Evolutionary conservation across 202 grass and related monocot species (phyloP), one percentile per base, ranked within the genome.

Genomic region (Miscanthus sacchariflorus): DNA sequence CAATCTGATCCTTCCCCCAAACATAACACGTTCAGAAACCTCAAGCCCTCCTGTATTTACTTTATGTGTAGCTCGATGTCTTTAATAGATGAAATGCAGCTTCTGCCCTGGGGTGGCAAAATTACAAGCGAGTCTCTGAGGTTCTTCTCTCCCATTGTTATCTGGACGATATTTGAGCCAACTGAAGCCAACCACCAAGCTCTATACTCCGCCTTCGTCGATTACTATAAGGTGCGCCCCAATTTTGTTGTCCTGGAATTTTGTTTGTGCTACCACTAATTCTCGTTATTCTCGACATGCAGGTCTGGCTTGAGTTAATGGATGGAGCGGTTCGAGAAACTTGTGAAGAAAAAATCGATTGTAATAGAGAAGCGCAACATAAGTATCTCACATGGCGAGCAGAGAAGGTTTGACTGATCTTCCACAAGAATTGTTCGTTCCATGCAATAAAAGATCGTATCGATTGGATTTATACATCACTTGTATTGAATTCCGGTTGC

Each of bases 91-190:
- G 69, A 86, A 92, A 91, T 99, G 83, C 97, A 99, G 91, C 88
- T 93, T 90, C 87, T 99, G 21, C 94, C 97, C 70, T 99, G 97
- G 97, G 94, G 97, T 38, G 97, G 97, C 69, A 99, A 96, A 79
- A 85, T 99, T 87, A 99, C 97, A 46, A 93, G 94, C 4, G 93
- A 99, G 74, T 97, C 94, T 8, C 33, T 97, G 86, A 95, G 65
- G 84, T 96, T 99, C 88, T 99, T 99, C 91, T 99, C 97, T 39
- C 97, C 97, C 65, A 84, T 93, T 71, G 93, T 99, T 42, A 90
- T 93, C 70, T 99, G 93, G 94, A 90, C 94, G 48, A 91, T 86
- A 80, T 83, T 99, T 66, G 90, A 84, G 76, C 90, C 94, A 52
- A 95, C 84, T 44, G 89, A 92, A 79, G 28, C 30, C 50, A 91